Conservation (phyloP, 1,284 basidiomycete genomes). For the Ustilago lituana region DNA sequence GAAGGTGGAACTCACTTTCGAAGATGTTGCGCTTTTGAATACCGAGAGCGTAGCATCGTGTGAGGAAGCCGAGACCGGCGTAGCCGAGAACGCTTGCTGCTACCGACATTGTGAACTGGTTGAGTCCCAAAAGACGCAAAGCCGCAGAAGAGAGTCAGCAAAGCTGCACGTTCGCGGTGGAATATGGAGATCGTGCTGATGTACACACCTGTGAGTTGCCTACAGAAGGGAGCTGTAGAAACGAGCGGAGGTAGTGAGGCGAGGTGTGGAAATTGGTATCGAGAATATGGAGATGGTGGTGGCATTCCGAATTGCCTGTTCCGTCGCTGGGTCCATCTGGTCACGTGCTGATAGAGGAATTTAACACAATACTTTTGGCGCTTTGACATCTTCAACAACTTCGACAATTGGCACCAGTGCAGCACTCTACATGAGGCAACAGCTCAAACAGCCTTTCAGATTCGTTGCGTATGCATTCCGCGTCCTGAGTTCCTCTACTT, state of each 20-base stretch:
- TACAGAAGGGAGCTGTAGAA: neutral
- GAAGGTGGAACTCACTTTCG: slow-evolving; percentile 56
- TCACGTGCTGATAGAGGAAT: slow-evolving; percentile 10
- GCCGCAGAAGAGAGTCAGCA: no score
- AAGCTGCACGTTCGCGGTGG: no score
- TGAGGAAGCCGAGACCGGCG: slow-evolving; percentile 64
- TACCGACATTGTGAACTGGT: slow-evolving; percentile 33
- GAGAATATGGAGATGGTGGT: slow-evolving; percentile 28
- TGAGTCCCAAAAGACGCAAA: neutral
- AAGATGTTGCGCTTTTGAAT: slow-evolving; percentile 66
- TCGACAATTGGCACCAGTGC: no score
- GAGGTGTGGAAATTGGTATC: slow-evolving; percentile 5
- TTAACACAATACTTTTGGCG: neutral
- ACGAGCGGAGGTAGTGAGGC: slow-evolving; percentile 5
- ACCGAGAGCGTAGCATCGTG: slow-evolving; percentile 65
- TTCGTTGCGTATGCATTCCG: no score
- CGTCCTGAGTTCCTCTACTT: no score
- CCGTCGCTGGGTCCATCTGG: slow-evolving; percentile 1
- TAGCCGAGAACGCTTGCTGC: slow-evolving; percentile 63
- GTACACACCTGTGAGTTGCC: slow-evolving; percentile 15
- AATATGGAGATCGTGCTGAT: neutral
- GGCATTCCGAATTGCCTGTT: slow-evolving; percentile 5
- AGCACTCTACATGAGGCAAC: no score
- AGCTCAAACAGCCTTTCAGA: no score
- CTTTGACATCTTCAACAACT: neutral